These are phyloP conservation scores for Pythium dissotocum DNA, from an alignment of 352 stramenopile species.

Conservation along the genomic window DNA sequence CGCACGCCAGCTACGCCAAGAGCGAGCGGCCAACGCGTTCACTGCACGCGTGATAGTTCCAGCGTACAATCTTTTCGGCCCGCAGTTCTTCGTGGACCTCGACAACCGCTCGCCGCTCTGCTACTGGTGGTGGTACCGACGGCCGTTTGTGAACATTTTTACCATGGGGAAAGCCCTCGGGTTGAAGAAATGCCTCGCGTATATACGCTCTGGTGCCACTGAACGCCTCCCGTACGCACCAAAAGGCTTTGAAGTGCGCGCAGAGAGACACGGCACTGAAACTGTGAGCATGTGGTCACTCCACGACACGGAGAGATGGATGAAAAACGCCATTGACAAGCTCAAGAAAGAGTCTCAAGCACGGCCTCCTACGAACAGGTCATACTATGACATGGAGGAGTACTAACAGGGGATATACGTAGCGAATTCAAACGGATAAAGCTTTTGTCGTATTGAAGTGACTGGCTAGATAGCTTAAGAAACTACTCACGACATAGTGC, in stretches of 20 bases:
- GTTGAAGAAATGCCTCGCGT: constrained; percentile 4
- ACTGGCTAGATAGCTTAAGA: neutral
- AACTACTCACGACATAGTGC: neutral
- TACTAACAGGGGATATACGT: neutral
- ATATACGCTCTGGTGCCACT: neutral
- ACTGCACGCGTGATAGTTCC: constrained; percentile 8
- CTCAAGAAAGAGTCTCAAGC: constrained; percentile 6
- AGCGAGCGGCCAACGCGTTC: constrained; percentile 11
- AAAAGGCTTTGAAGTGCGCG: neutral
- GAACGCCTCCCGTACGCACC: constrained; percentile 12
- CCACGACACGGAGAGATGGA: constrained; percentile 1
- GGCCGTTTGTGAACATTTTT: constrained; percentile 13
- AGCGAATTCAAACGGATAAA: neutral
- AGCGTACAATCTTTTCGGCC: constrained; percentile 5
- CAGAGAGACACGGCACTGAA: neutral
- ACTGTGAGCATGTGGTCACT: constrained; percentile 11
- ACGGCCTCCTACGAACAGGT: neutral
- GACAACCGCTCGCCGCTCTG: neutral
- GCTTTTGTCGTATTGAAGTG: neutral
- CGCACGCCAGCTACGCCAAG: constrained; percentile 9
- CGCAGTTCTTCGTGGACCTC: constrained; percentile 26
- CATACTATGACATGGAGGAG: neutral
- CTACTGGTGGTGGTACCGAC: constrained; percentile 28
- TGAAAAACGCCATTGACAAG: neutral
- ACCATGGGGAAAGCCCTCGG: neutral